A percentile compares a stretch with the other conserved stretches of the same genome.
These are phyloP conservation scores for Mikania micrantha DNA, from an alignment of 129 eudicot genomes.

Conservation along the genomic window DNA sequence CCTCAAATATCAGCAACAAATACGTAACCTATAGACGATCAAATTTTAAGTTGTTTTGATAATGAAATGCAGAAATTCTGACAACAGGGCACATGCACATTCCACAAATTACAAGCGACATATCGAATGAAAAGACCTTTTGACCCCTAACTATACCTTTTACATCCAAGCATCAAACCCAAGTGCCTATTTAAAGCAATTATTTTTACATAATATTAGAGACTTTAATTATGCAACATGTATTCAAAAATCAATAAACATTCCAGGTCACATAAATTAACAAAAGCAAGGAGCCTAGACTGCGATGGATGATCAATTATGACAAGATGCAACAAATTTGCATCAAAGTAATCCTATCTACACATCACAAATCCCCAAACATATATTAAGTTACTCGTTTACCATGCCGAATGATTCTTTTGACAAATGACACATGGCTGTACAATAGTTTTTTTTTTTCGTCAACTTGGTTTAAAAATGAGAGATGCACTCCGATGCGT, in stretches of 20 bases:
- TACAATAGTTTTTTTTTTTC: not conserved
- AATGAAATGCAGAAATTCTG: too few relatives aligned
- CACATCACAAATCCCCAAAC: not conserved
- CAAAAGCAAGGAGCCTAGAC: not conserved
- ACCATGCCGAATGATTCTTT: not conserved
- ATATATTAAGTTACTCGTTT: not conserved
- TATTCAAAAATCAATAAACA: not conserved
- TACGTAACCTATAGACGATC: too few relatives aligned
- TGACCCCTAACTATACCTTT: not conserved
- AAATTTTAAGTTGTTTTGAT: too few relatives aligned
- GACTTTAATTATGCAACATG: not conserved
- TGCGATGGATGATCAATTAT: not conserved
- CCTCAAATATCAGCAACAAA: too few relatives aligned
- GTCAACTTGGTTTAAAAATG: not conserved
- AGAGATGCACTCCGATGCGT: not conserved
- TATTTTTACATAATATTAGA: constrained; percentile 4
- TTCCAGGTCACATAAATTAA: not conserved
- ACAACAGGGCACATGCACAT: too few relatives aligned
- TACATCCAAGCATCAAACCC: not conserved
- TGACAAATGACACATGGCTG: not conserved
- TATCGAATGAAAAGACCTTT: too few relatives aligned
- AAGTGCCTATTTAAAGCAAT: not conserved
- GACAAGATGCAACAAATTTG: not conserved
- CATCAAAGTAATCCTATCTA: not conserved
- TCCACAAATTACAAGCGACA: too few relatives aligned